phyloP scores from a whole-genome alignment of 768 basidiomycete genomes.

The Kwoniella europaea region DNA sequence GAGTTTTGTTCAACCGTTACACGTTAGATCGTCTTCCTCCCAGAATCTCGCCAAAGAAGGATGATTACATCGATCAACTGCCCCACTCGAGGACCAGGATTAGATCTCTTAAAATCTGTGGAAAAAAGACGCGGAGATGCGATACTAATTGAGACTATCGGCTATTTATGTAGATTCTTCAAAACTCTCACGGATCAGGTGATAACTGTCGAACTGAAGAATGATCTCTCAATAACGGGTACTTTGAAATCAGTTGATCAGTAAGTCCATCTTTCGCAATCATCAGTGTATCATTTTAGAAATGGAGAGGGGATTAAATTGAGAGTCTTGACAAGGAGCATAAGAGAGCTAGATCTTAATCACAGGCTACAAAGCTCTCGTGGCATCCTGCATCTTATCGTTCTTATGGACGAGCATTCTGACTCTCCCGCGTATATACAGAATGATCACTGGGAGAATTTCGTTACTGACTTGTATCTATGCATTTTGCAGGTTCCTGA shows the following conservation, averaged over 20 bases:
- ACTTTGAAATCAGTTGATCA: conserved; percentile 97
- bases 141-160: neutral
- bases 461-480: neutral
- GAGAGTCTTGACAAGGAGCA: too few species aligned
- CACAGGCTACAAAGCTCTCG: too few species aligned
- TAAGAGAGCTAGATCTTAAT: too few species aligned
- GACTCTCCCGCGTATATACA: too few species aligned
- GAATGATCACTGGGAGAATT: neutral
- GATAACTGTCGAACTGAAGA: conserved; percentile 97
- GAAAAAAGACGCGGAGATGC: neutral
- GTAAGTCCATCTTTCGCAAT: conserved; percentile 62
- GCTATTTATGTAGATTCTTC: conserved; percentile 76
- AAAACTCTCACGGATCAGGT: conserved; percentile 97
- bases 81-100: too few species aligned
- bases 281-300: too few species aligned
- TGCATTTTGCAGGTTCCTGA: conserved; percentile 62
- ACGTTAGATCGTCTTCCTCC: neutral
- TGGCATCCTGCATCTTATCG: too few species aligned
- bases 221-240: conserved; percentile 95
- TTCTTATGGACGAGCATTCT: too few species aligned
- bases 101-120: too few species aligned
- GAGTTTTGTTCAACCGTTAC: conserved; percentile 8
- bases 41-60: neutral
- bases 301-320: too few species aligned
- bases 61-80: too few species aligned